Conservation (phyloP, 352 stramenopile genomes). For the Peronospora farinosa region DNA sequence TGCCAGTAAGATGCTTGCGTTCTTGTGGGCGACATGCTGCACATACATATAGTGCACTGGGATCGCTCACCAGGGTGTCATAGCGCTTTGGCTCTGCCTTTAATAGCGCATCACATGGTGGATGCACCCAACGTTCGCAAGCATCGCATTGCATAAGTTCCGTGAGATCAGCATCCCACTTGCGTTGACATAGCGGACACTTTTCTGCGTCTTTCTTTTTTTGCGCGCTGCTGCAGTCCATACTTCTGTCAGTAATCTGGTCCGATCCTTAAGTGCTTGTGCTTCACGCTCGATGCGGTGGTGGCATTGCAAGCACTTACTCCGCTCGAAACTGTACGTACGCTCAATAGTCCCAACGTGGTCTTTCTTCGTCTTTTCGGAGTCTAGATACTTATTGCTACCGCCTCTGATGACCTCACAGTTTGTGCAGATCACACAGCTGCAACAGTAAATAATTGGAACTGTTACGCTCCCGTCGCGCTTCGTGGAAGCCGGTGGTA, state of each 20-base stretch:
- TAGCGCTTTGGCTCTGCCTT: slow-evolving; percentile 56
- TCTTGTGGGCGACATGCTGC: slow-evolving; percentile 56
- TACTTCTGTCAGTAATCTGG: slow-evolving; percentile 46
- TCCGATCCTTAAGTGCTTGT: slow-evolving; percentile 42
- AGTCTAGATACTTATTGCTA: slow-evolving; percentile 8
- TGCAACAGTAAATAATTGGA: slow-evolving; percentile 51
- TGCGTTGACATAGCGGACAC: slow-evolving; percentile 67
- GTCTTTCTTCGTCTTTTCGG: slow-evolving; percentile 19
- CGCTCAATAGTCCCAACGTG: slow-evolving; percentile 28
- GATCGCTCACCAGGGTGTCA: slow-evolving; percentile 53
- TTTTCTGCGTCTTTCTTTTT: slow-evolving; percentile 62
- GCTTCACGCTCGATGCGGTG: slow-evolving; percentile 46
- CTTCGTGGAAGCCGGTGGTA: slow-evolving; percentile 9
- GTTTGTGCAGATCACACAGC: slow-evolving; percentile 55
- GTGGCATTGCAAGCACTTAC: slow-evolving; percentile 56
- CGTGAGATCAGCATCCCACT: slow-evolving; percentile 66
- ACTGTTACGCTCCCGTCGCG: slow-evolving; percentile 7
- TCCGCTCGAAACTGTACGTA: slow-evolving; percentile 58
- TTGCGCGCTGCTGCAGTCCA: slow-evolving; percentile 48
- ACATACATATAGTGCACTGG: slow-evolving; percentile 71
- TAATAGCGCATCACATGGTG: slow-evolving; percentile 61
- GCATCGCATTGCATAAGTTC: slow-evolving; percentile 85
- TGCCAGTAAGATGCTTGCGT: slow-evolving; percentile 38
- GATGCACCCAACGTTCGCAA: slow-evolving; percentile 81
- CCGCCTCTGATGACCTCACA: slow-evolving; percentile 29